phyloP scores from a whole-genome alignment of 768 basidiomycete species.

The Chlorophyllum brunneum region DNA sequence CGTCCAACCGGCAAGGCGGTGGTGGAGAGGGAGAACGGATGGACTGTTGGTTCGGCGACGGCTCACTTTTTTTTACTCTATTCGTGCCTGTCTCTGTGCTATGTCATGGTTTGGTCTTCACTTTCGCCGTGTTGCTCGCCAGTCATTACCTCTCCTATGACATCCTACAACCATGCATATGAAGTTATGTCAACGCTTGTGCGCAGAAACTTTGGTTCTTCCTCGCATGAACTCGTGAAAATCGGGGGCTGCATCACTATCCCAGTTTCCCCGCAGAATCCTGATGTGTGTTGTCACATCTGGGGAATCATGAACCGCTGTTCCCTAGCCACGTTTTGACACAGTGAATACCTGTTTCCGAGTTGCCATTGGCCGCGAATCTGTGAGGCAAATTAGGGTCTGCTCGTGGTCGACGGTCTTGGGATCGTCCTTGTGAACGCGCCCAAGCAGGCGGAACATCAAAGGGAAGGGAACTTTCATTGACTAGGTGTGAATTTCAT shows the following conservation, averaged over 20 bases:
- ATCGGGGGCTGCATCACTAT: neutral
- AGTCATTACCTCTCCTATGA: neutral
- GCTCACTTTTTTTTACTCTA: neutral
- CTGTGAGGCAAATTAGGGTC: neutral
- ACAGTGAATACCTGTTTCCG: no score
- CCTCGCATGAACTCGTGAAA: neutral
- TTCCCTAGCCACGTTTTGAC: no score
- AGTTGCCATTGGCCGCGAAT: neutral
- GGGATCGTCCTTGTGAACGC: neutral
- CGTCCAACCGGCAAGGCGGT: constrained; percentile 2
- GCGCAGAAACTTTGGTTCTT: neutral
- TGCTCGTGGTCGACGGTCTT: neutral
- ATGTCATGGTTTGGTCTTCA: constrained; percentile 2
- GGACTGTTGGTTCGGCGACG: constrained; percentile 18
- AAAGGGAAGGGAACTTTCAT: neutral
- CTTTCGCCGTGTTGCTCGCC: neutral
- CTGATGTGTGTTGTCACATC: no score
- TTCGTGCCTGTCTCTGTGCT: constrained; percentile 3
- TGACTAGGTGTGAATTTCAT: constrained; percentile 1
- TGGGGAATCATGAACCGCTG: no score
- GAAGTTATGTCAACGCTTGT: no score
- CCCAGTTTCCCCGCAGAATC: no score
- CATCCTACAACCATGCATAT: neutral
- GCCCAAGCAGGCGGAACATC: constrained; percentile 4
- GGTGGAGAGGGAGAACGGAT: neutral